These are phyloP conservation scores for Aspergillus campestris DNA, from an alignment of 495 filamentous ascomycete species.

Conservation along the genomic window DNA sequence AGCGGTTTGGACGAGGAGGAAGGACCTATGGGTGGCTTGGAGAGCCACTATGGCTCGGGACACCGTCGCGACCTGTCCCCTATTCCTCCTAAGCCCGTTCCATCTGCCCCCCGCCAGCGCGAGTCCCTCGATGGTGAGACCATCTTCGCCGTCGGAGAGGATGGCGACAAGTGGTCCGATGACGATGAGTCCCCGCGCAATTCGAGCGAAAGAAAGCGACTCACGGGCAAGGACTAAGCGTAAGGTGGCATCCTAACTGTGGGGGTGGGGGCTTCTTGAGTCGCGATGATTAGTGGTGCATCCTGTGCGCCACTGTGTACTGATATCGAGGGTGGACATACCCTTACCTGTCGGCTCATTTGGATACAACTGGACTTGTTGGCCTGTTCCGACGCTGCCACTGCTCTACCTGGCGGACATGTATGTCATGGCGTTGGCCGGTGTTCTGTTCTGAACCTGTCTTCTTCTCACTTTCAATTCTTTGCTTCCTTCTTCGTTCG, in stretches of 20 bases:
- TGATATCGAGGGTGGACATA: slow-evolving; percentile 3
- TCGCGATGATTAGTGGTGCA: background rate
- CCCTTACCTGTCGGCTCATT: slow-evolving; percentile 2
- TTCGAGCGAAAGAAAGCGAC: slow-evolving; percentile 49
- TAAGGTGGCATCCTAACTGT: background rate
- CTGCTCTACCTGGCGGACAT: slow-evolving; percentile 5
- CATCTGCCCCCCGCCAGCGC: slow-evolving; percentile 36
- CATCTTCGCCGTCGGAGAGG: slow-evolving; percentile 88
- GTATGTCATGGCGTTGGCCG: slow-evolving; percentile 17
- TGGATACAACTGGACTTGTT: slow-evolving; percentile 2
- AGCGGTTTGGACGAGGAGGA: slow-evolving; percentile 69
- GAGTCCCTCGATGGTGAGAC: slow-evolving; percentile 86
- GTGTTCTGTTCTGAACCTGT: slow-evolving; percentile 2
- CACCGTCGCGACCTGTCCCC: slow-evolving; percentile 38
- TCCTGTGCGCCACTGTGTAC: slow-evolving; percentile 2
- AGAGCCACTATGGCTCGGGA: slow-evolving; percentile 22
- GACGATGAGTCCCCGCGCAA: slow-evolving; percentile 50
- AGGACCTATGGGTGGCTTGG: slow-evolving; percentile 30
- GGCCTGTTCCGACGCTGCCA: slow-evolving; percentile 2
- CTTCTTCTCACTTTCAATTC: slow-evolving; percentile 1
- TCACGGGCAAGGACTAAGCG: slow-evolving; percentile 44
- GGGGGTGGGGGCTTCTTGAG: background rate
- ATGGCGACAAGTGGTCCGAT: slow-evolving; percentile 64
- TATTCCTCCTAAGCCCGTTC: slow-evolving; percentile 44
- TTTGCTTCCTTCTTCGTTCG: slow-evolving; percentile 2